These are phyloP conservation scores for Rhizomucor miehei DNA, from an alignment of 371 early-diverging fungal genomes.

Conservation along the genomic window DNA sequence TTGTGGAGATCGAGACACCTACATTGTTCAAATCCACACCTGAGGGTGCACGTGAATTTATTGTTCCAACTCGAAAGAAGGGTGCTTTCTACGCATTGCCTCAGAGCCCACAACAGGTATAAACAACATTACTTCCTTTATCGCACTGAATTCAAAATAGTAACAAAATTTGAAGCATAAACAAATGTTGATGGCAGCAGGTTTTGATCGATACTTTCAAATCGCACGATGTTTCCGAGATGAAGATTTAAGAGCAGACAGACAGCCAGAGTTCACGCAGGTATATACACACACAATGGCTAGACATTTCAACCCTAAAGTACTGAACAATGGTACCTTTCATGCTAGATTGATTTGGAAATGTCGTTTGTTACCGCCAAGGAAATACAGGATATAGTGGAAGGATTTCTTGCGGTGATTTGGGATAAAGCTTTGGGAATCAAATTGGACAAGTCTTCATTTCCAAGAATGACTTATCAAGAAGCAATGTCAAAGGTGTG, in stretches of 20 bases:
- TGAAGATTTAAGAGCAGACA: slow-evolving; percentile 85
- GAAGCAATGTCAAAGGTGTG: slow-evolving; percentile 76
- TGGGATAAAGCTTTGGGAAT: slow-evolving; percentile 62
- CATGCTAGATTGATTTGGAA: slow-evolving; percentile 85
- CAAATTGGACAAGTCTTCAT: slow-evolving; percentile 45
- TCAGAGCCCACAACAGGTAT: slow-evolving; percentile 90
- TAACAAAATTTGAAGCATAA: slow-evolving; percentile 58
- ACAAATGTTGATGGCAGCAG: slow-evolving; percentile 90
- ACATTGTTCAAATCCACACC: slow-evolving; percentile 91
- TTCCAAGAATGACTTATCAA: slow-evolving; percentile 76
- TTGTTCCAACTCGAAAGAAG: slow-evolving; percentile 82
- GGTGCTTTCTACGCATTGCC: slow-evolving; percentile 86
- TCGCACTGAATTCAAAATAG: no score
- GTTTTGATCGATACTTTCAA: slow-evolving; percentile 90
- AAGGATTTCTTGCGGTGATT: slow-evolving; percentile 67
- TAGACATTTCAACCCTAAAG: background rate
- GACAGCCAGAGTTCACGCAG: slow-evolving; percentile 95
- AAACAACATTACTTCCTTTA: background rate
- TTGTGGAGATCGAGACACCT: slow-evolving; percentile 93
- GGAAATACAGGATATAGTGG: slow-evolving; percentile 74
- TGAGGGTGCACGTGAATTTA: slow-evolving; percentile 91
- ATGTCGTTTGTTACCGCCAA: slow-evolving; percentile 75
- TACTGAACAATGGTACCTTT: background rate
- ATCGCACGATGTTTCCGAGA: slow-evolving; percentile 93
- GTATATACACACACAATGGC: slow-evolving; percentile 20